Percentiles rank a stretch among this genome's conserved stretches.
Conservation (phyloP, 2,329 filamentous ascomycete genomes). For the Diaporthe eres region DNA sequence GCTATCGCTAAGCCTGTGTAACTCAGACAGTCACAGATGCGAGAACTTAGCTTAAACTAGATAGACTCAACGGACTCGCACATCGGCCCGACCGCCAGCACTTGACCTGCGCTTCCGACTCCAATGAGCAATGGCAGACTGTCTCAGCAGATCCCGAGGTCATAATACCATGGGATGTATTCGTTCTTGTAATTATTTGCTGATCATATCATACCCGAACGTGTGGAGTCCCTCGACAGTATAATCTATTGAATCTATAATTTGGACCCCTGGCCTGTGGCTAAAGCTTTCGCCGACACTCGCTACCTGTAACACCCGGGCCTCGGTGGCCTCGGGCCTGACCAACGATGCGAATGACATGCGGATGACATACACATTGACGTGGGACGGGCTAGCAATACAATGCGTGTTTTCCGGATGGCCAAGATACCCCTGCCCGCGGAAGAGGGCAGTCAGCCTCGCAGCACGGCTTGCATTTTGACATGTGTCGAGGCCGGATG, state of each 20-base stretch:
- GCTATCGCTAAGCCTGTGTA: neutral
- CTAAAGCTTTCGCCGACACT: neutral
- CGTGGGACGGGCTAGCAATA: slow-evolving; percentile 4
- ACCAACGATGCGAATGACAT: slow-evolving; percentile 5
- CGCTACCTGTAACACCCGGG: slow-evolving; percentile 19
- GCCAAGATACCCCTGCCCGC: slow-evolving; percentile 17
- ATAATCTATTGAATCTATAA: neutral
- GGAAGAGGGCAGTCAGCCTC: slow-evolving; percentile 17
- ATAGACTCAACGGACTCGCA: neutral
- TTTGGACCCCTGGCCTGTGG: neutral
- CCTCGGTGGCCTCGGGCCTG: slow-evolving; percentile 9
- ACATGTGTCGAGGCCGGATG: slow-evolving; percentile 8
- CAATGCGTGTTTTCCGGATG: slow-evolving; percentile 5
- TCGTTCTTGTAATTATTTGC: neutral
- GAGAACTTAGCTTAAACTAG: neutral
- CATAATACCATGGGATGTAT: neutral
- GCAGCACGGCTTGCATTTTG: neutral
- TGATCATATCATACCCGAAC: no score
- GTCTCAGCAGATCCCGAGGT: neutral
- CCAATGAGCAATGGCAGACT: neutral
- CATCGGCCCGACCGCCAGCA: slow-evolving; percentile 14
- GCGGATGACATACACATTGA: slow-evolving; percentile 8
- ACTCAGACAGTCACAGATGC: neutral
- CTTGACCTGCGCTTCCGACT: neutral
- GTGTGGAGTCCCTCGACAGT: neutral